A percentile compares a stretch with the other conserved stretches of the same genome.
Evolutionary conservation across 1,139 yeast genomes (phyloP).

Genomic region (Schizosaccharomyces versatilis): DNA sequence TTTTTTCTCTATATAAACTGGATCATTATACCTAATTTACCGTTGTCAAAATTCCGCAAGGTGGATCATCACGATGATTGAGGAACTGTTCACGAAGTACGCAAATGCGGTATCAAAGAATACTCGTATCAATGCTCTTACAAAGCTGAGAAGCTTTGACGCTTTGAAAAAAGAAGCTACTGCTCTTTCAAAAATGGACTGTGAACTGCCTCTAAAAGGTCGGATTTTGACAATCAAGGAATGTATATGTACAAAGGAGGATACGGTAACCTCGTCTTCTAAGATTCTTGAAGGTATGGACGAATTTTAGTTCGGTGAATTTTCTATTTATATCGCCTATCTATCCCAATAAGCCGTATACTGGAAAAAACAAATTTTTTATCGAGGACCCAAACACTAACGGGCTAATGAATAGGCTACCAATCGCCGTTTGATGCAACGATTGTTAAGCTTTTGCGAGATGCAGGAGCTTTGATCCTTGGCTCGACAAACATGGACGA

Average conservation of each 20-base stretch:
- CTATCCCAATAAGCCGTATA: background rate
- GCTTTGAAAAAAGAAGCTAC: too few relatives aligned
- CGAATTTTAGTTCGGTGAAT: too few relatives aligned
- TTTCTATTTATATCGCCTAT: too few relatives aligned
- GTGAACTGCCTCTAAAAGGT: background rate
- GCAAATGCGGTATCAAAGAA: too few relatives aligned
- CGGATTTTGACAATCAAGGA: slow-evolving; percentile 6
- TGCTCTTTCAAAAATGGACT: background rate
- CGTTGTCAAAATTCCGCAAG: too few relatives aligned
- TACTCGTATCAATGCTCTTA: too few relatives aligned
- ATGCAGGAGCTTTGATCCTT: slow-evolving; percentile 31
- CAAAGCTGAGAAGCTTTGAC: too few relatives aligned
- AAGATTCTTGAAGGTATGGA: slow-evolving; percentile 5
- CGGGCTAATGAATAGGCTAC: slow-evolving; percentile 21
- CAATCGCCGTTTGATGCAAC: slow-evolving; percentile 68
- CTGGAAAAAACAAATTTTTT: background rate
- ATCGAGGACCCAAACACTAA: background rate
- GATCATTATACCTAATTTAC: too few relatives aligned
- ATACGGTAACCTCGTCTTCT: slow-evolving; percentile 6
- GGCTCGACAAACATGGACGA: slow-evolving; percentile 94
- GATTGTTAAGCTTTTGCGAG: slow-evolving; percentile 31
- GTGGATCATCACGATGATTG: too few relatives aligned
- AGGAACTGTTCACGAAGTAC: too few relatives aligned
- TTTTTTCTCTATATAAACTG: too few relatives aligned
- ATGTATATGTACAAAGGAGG: slow-evolving; percentile 5